Evolutionary conservation across 23 red algal genomes (phyloP), one percentile per base, ranked within the genome.

Genomic region (Pyropia yezoensis): DNA sequence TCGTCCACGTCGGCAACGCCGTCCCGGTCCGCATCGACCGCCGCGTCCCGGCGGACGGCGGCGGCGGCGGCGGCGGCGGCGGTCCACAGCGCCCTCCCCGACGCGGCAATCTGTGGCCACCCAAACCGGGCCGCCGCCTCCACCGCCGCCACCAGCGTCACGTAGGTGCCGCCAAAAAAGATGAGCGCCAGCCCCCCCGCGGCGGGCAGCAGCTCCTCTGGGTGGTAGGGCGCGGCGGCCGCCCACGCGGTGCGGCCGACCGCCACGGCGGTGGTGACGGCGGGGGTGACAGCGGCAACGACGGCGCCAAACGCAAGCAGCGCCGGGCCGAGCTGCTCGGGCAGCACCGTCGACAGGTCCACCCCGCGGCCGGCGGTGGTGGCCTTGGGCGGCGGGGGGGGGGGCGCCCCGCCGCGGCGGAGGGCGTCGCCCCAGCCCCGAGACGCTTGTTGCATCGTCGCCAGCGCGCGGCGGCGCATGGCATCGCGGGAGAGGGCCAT

Each of bases 71-170:
- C 70, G 47, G 34, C 18, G 66, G 49, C 49, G 32, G 70, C 77
- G 57, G 20, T 2, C 26, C 71, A 71, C 33, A 82, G 47, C 20
- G 63, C 64, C 2, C 19, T 33, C 17, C 57, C 20, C 24, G 77
- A 54, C 18, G 61, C 28, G 49, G 62, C 32, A 19, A 82, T 82
- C 27, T 61, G 50, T 4, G 60, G 52, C 64, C 64, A 69, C 9
- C 77, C 77, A 62, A 82, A 82, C 14, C 34, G 33, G 19, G 56
- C 47, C 19, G 66, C 66, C 7, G 77, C 77, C 57, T 82, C 77
- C 23, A 62, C 22, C 3, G 24, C 68, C 3, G 66, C 77, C 16
- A 82, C 65, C 65, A 71, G 18, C 14, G 77, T 82, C 15, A 71
- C 59, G 54, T 59, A 82, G 45, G 53, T 67, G 23, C 64, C 77